These are phyloP conservation scores for Chlamydomonas eustigma DNA, from an alignment of 139 green algal genomes.

Conservation along the genomic window DNA sequence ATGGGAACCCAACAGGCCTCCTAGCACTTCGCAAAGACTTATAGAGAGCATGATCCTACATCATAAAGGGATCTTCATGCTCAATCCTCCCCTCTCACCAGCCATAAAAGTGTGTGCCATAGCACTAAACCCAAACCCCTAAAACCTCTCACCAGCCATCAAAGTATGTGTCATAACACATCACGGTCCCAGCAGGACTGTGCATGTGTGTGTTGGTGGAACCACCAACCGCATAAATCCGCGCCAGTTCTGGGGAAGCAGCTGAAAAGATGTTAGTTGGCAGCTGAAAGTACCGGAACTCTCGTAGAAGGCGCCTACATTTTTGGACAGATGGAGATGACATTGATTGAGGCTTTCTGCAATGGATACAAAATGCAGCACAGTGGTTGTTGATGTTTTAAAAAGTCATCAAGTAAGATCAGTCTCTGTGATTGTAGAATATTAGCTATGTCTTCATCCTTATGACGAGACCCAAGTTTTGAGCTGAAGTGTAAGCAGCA, in stretches of 20 bases:
- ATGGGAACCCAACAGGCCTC: too few species aligned
- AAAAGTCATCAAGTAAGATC: not conserved
- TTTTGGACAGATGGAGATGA: too few species aligned
- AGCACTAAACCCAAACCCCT: too few species aligned
- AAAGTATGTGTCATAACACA: slow-evolving; percentile 14
- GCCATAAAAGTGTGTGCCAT: too few species aligned
- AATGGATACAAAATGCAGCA: not conserved
- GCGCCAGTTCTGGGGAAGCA: not conserved
- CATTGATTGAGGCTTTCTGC: not conserved
- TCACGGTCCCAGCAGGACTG: not conserved
- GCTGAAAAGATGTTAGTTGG: not conserved
- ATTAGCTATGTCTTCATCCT: too few species aligned
- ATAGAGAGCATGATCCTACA: too few species aligned
- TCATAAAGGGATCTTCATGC: too few species aligned
- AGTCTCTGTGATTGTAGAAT: too few species aligned
- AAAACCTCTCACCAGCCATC: slow-evolving; percentile 16
- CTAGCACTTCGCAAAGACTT: too few species aligned
- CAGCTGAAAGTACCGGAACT: slow-evolving; percentile 12
- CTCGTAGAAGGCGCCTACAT: slow-evolving; percentile 1
- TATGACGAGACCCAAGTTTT: too few species aligned
- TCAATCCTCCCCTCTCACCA: too few species aligned
- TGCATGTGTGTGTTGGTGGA: slow-evolving; percentile 7
- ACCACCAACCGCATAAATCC: slow-evolving; percentile 3
- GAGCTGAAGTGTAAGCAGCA: too few species aligned
- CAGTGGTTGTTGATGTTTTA: not conserved